Evolutionary conservation across 1,139 yeast genomes (phyloP), one percentile per base, ranked within the genome.

Genomic region (Yamadazyma diospyri): DNA sequence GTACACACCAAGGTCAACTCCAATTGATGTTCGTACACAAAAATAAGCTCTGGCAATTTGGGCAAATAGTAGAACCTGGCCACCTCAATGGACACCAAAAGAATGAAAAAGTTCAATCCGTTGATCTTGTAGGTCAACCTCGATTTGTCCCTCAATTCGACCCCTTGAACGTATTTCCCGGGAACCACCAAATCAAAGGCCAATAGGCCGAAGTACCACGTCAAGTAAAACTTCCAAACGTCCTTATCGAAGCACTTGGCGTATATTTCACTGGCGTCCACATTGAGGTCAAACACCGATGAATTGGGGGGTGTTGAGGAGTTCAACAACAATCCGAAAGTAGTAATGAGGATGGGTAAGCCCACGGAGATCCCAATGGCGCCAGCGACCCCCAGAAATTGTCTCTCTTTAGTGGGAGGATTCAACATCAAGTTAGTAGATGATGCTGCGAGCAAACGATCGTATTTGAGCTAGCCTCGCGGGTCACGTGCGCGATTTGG

Each of bases 311-410:
- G 88, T 65, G 1, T 81, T 81, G 2, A 76, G 42, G 77, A 73
- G 47, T 82, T 81, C 40, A 72, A 58, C 38, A 78, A 55, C 35
- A 82, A 69, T 37, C 78, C 80, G 39, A 89, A 67, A 10, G 71
- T 57, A 12, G 79, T 59, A 23, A 84, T 67, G 10, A 86, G 62
- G 0, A 69, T 29, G 0, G 97, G 96, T 21, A 92, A 66, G 0
- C 82, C 82, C 2, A 78, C 15, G 0, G 92, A 64, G 34, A 92
- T 76, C 5, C 69, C 72, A 4, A 77, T 30, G 0, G 94, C 87
- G 3, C 98, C 98, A 1, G 74, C 57, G 6, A 73, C 59, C 0
- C 98, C 98, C 22, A 72, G 68, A 57, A 92, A 92, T 57, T 92
- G 97, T 39, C 64, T 64, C 33, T 79, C 76, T 8, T 58, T 66